phyloP scores from a whole-genome alignment of 1,284 basidiomycete genomes.

The Puccinia polysora region DNA sequence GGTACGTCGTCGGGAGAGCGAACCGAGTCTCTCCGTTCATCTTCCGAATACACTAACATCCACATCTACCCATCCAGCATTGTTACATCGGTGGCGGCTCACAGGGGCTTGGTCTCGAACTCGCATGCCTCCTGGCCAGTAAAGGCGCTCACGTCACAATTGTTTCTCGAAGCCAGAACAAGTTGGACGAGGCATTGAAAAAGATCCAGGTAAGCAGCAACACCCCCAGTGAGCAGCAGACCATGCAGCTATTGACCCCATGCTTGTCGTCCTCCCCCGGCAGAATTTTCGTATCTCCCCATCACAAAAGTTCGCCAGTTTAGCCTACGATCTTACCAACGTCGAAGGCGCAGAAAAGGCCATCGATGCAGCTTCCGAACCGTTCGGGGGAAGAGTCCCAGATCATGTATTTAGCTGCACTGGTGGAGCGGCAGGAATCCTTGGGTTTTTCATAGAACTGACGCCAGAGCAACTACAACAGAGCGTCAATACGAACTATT shows the following conservation, averaged over 20 bases:
- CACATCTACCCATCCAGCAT: constrained; percentile 56
- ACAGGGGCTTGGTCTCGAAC: constrained; percentile 68
- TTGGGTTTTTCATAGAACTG: constrained; percentile 69
- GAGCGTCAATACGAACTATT: constrained; percentile 48
- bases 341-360: constrained; percentile 60
- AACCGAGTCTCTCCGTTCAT: constrained; percentile 36
- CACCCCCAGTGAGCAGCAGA: too few relatives aligned
- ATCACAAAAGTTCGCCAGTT: constrained; percentile 61
- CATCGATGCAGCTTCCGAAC: constrained; percentile 60
- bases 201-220: constrained; percentile 65
- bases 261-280: not conserved
- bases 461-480: constrained; percentile 61
- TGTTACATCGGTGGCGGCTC: constrained; percentile 77
- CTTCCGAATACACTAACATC: not conserved
- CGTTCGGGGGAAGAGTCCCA: constrained; percentile 61
- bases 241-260: too few relatives aligned
- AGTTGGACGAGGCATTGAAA: constrained; percentile 61
- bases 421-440: constrained; percentile 58
- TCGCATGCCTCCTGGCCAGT: constrained; percentile 66
- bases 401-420: constrained; percentile 75
- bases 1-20: not conserved
- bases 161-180: constrained; percentile 66
- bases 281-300: constrained; percentile 54
- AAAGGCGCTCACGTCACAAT: constrained; percentile 75
- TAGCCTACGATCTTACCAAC: constrained; percentile 63